Evolutionary conservation across 805 yeast genomes (phyloP).

Genomic region (Ogataea angusta): DNA sequence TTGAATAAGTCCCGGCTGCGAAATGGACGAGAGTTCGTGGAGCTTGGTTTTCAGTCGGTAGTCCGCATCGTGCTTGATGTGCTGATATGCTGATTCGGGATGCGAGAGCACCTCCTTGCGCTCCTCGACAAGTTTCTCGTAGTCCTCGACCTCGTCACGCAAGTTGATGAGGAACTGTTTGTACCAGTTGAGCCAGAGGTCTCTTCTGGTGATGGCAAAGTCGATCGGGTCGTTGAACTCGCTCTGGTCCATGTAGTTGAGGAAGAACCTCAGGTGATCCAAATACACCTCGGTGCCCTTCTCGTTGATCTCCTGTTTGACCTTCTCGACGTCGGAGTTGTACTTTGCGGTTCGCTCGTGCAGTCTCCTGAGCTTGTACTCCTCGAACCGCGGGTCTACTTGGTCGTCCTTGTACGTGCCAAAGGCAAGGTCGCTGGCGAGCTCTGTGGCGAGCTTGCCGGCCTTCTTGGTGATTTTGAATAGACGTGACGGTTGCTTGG

Average conservation of each 20-base stretch:
- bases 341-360: conserved; percentile 12
- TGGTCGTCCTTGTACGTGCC: conserved; percentile 21
- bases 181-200: conserved; percentile 31
- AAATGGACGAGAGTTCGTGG: conserved; percentile 17
- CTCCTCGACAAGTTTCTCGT: conserved; percentile 13
- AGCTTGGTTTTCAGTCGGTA: conserved; percentile 12
- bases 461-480: conserved; percentile 28
- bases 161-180: conserved; percentile 19
- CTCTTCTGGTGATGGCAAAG: conserved; percentile 31
- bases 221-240: conserved; percentile 31
- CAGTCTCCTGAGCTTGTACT: conserved; percentile 7
- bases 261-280: conserved; percentile 30
- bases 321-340: conserved; percentile 12
- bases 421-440: conserved; percentile 33
- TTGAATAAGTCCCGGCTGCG: conserved; percentile 18
- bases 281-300: conserved; percentile 25
- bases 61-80: conserved; percentile 15
- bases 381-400: conserved; percentile 17
- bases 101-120: conserved; percentile 4
- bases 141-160: conserved; percentile 17
- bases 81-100: conserved; percentile 5
- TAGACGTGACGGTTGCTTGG: conserved; percentile 15
- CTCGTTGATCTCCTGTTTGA: conserved; percentile 17
- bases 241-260: conserved; percentile 33
- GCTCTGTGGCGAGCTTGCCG: conserved; percentile 25